Evolutionary conservation across 305 asterid species (phyloP).

Genomic region (Solanum hybrid): DNA sequence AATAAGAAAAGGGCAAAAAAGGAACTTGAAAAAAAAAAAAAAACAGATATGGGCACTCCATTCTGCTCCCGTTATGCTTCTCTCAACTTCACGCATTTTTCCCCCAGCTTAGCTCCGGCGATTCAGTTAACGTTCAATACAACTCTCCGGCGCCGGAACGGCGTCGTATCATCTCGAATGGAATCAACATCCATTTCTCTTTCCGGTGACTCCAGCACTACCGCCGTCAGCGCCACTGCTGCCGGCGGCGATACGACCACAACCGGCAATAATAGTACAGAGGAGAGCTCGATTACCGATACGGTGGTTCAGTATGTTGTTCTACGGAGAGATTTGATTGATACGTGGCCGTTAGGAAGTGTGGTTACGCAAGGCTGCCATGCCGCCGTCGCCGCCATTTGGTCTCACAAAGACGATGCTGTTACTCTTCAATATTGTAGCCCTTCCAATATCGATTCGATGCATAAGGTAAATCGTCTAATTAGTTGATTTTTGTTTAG

Average conservation of each 20-base stretch:
- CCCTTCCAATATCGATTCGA: constrained; percentile 57
- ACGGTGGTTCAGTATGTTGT: constrained; percentile 74
- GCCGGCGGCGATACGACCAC: constrained; percentile 6
- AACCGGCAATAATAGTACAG: constrained; percentile 9
- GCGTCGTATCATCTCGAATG: neutral
- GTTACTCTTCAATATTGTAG: constrained; percentile 53
- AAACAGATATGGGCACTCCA: neutral
- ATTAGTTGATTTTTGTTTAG: neutral
- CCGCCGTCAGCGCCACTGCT: neutral
- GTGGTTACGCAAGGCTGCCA: constrained; percentile 87
- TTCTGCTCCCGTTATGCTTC: neutral
- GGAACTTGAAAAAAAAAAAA: neutral
- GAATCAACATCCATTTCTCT: neutral
- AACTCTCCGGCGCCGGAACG: neutral
- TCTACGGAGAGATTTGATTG: constrained; percentile 77
- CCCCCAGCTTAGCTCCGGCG: neutral
- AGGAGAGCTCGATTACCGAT: constrained; percentile 30
- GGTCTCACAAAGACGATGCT: constrained; percentile 63
- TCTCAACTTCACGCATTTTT: neutral
- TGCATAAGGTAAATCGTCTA: constrained; percentile 54
- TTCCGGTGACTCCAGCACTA: neutral
- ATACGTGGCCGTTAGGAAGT: constrained; percentile 89
- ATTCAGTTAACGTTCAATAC: neutral
- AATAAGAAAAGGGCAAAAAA: neutral
- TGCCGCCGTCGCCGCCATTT: constrained; percentile 85